Evolutionary conservation across 1,284 basidiomycete species (phyloP), one percentile per base, ranked within the genome.

Genomic region (Malassezia dermatis): DNA sequence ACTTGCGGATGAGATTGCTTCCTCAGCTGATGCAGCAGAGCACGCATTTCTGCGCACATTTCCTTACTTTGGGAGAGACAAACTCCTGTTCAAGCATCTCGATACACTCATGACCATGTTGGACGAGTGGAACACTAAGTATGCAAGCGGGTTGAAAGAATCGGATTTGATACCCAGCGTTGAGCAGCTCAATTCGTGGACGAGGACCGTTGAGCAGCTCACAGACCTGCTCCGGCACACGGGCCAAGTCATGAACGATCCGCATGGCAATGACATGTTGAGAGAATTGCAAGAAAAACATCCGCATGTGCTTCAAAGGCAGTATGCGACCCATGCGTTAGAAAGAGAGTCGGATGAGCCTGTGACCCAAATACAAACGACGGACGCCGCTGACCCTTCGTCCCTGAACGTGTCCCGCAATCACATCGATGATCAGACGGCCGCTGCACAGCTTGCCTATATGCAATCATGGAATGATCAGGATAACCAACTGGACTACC

Each of bases 401-500:
- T 34, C 42, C 17, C n/a, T 35, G 3, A 30, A 44, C 19, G 11
- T 31, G 24, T 5, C 44, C 8, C 37, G n/a, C 31, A 8, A 40
- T 12, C n/a, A 12, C 19, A 2, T 10, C 24, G 46, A 55, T 23
- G 47, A 55, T 15, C 48, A 48, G 4, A 28, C 34, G 0, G 43
- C 42, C 1, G 47, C 54, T 13, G 24, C 30, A 0, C 53, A 59
- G n/a, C 40, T 60, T 11, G 45, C 61, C 4, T 63, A 69, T 35
- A 60, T 58, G 27, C 46, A 59, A 15, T 58, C 63, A 28, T 64
- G 67, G 56, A 42, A 59, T 7, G 53, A 59, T 12, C 71, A 73
- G 26, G 69, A 71, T 21, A 49, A 47, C 24, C 68, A 72, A 12
- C 61, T 73, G 27, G 69, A 73, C 40, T 39, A 51, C 6, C 60